phyloP scores from a whole-genome alignment of 2,329 filamentous ascomycete genomes.

The Nigrospora osmanthi region DNA sequence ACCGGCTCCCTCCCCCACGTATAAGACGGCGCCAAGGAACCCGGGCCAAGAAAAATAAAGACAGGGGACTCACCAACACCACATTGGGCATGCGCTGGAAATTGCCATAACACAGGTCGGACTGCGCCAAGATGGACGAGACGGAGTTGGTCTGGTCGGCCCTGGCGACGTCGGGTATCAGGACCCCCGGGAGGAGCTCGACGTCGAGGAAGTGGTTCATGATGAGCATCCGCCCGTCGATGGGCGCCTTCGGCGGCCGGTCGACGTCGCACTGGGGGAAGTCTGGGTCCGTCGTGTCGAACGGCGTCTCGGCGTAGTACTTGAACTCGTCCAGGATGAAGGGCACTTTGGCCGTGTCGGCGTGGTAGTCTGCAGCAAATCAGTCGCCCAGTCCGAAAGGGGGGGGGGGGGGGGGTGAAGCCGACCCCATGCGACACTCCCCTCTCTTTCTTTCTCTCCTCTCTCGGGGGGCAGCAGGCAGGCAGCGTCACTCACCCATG shows the following conservation, averaged over 20 bases:
- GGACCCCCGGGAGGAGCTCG: constrained; percentile 22
- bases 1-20: not conserved
- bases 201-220: constrained; percentile 31
- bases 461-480: no score
- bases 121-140: constrained; percentile 34
- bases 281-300: constrained; percentile 48
- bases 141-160: constrained; percentile 38
- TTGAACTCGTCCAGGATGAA: constrained; percentile 59
- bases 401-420: no score
- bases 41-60: not conserved
- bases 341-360: constrained; percentile 39
- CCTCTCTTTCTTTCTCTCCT: no score
- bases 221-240: constrained; percentile 33
- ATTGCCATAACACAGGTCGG: constrained; percentile 19
- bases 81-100: constrained; percentile 26
- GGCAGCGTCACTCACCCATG: constrained; percentile 41
- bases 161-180: constrained; percentile 21
- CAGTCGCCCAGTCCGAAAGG: not conserved
- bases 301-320: constrained; percentile 68
- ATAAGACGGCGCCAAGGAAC: not conserved
- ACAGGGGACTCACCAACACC: constrained; percentile 24
- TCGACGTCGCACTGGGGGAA: constrained; percentile 61
- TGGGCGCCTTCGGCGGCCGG: constrained; percentile 41
- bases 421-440: no score
- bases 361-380: constrained; percentile 47